Evolutionary conservation across 345 rosid species (phyloP), one percentile per base, ranked within the genome.

Genomic region (sweet orange (Citrus sinensis)): DNA sequence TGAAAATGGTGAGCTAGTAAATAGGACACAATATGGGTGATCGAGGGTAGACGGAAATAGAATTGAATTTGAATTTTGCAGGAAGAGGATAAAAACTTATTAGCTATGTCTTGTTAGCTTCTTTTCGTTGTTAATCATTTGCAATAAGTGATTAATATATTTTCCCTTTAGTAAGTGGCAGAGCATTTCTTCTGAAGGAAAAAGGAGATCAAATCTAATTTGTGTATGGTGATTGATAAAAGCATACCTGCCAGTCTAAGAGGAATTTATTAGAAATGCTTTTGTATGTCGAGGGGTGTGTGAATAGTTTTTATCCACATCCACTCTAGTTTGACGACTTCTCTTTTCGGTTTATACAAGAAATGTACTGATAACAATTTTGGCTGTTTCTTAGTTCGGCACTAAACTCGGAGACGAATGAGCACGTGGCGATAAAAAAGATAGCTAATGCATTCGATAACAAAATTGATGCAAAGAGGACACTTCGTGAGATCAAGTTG

Each of bases 401-500:
- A 1, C 60, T 89, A 82, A 88, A 94, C 82, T 91, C 92, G 11
- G 97, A 96, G 85, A 92, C 93, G 13, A 88, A 83, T 32, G 99
- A 94, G 81, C 86, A 83, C 9, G 95, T 96, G 56, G 98, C 98
- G 1, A 80, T 96, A 67, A 96, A 94, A 93, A 96, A 96, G 90
- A 92, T 94, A 42, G 84, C 89, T 9, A 87, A 92, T 85, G 94
- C 96, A 7, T 93, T 91, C 64, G 96, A 92, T 58, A 90, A 95
- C 87, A 85, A 79, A 67, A 87, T 94, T 55, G 95, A 89, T 34
- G 98, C 97, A 20, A 95, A 95, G 90, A 91, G 97, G 87, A 91
- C 98, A 10, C 96, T 95, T 55, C 97, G 99, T 2, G 99, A 93
- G 90, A 93, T 93, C 92, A 95, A 92, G 91, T 85, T 95, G 70